These are phyloP conservation scores for Coleophoma crateriformis DNA, from an alignment of 2,329 filamentous ascomycete genomes.

Conservation along the genomic window DNA sequence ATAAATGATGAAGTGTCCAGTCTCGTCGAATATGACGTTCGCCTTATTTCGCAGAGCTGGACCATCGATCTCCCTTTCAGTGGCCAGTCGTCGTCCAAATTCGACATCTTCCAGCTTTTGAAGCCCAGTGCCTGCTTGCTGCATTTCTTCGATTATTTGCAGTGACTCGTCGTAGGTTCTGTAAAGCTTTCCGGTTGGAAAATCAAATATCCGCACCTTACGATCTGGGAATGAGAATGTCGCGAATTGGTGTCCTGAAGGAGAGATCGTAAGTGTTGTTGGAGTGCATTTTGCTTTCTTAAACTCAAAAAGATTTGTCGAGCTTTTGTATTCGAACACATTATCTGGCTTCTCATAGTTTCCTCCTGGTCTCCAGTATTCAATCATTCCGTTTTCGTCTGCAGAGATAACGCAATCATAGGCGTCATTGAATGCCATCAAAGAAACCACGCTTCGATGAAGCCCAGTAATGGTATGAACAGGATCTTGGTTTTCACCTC, in stretches of 20 bases:
- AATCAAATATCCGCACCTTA: conserved; percentile 91
- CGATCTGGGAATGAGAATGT: conserved; percentile 90
- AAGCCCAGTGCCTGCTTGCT: conserved; percentile 80
- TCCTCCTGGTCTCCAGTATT: conserved; percentile 85
- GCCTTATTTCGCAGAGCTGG: conserved; percentile 60
- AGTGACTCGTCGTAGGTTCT: conserved; percentile 95
- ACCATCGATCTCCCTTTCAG: conserved; percentile 81
- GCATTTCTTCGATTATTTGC: conserved; percentile 85
- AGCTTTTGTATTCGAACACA: conserved; percentile 90
- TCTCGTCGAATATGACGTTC: conserved; percentile 94
- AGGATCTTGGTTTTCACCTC: conserved; percentile 72
- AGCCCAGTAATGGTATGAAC: conserved; percentile 73
- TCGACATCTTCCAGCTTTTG: conserved; percentile 85
- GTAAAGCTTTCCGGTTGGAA: conserved; percentile 79
- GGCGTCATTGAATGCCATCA: conserved; percentile 84
- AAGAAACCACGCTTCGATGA: conserved; percentile 74
- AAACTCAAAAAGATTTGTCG: conserved; percentile 93
- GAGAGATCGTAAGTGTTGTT: conserved; percentile 77
- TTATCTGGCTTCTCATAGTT: conserved; percentile 86
- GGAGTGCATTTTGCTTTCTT: conserved; percentile 90
- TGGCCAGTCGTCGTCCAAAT: conserved; percentile 80
- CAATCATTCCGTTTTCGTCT: conserved; percentile 87
- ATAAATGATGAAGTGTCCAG: conserved; percentile 89
- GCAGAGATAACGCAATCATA: conserved; percentile 89
- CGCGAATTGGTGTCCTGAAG: conserved; percentile 78